Conservation (phyloP, 768 basidiomycete species). For the Suillus discolor region DNA sequence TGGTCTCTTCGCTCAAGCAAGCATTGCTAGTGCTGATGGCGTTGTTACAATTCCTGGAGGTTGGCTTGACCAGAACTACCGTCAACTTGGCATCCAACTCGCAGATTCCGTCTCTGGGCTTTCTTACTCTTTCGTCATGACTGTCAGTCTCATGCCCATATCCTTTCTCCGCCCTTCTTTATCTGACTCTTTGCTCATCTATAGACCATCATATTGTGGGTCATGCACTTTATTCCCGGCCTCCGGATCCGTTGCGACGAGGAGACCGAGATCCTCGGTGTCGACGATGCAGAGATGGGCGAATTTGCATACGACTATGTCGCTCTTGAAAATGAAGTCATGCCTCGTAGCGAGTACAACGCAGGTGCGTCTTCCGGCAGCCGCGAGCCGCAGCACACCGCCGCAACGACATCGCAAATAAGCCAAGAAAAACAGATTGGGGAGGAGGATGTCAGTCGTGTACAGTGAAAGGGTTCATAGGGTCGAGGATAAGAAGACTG, state of each 20-base stretch:
- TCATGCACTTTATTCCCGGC: constrained; percentile 87
- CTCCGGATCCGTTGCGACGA: constrained; percentile 69
- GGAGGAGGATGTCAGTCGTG: not conserved
- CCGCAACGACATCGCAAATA: constrained; percentile 25
- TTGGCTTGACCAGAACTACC: constrained; percentile 82
- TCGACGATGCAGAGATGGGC: constrained; percentile 90
- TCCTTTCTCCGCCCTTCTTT: not conserved
- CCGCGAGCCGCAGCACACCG: constrained; percentile 37
- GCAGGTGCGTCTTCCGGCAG: constrained; percentile 29
- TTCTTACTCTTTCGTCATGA: constrained; percentile 74
- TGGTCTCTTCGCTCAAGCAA: constrained; percentile 82
- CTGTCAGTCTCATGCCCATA: constrained; percentile 45
- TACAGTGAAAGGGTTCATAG: not conserved
- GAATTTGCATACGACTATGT: constrained; percentile 91
- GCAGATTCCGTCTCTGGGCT: constrained; percentile 72
- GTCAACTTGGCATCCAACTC: constrained; percentile 85
- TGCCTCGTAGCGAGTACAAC: constrained; percentile 33
- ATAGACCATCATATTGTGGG: constrained; percentile 80
- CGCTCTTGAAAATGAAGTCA: constrained; percentile 60
- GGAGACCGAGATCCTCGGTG: constrained; percentile 76
- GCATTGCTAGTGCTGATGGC: constrained; percentile 83
- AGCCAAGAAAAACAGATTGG: constrained; percentile 29
- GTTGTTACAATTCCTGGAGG: constrained; percentile 68
- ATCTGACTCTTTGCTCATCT: not conserved
- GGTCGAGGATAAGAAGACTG: not conserved